Conservation (phyloP, 2,329 filamentous ascomycete genomes). For the Fusarium algeriense region DNA sequence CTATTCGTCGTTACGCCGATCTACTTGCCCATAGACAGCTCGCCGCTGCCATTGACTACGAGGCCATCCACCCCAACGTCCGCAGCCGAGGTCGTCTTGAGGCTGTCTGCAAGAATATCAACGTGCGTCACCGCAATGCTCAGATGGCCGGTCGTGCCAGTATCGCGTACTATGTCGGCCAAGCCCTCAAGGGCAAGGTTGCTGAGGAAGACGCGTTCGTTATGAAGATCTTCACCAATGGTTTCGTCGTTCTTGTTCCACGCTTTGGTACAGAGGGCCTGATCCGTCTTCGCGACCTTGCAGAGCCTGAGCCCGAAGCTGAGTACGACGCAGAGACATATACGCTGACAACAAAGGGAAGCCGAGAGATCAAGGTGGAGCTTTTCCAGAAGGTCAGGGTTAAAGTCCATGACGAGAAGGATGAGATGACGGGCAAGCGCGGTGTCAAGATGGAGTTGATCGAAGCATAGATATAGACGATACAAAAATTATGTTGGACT, state of each 20-base stretch:
- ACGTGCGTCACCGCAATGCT: conserved; percentile 95
- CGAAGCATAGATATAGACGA: conserved; percentile 38
- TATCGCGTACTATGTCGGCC: conserved; percentile 97
- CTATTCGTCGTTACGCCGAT: conserved; percentile 98
- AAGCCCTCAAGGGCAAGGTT: conserved; percentile 84
- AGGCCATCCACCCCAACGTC: conserved; percentile 82
- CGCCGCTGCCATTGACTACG: conserved; percentile 94
- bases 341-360: conserved; percentile 72
- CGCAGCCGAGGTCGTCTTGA: conserved; percentile 88
- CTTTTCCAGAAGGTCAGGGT: conserved; percentile 94
- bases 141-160: conserved; percentile 94
- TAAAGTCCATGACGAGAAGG: conserved; percentile 90
- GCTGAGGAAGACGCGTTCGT: conserved; percentile 92
- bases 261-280: conserved; percentile 95
- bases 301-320: conserved; percentile 80
- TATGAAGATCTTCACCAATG: conserved; percentile 97
- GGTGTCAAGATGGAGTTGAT: conserved; percentile 83
- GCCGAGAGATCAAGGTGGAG: conserved; percentile 73
- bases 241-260: conserved; percentile 95
- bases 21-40: conserved; percentile 94
- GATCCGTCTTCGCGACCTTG: conserved; percentile 87
- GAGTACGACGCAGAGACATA: conserved; percentile 90
- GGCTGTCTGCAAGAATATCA: conserved; percentile 97
- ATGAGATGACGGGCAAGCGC: conserved; percentile 95
- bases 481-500: not conserved